Evolutionary conservation across 1,139 yeast species (phyloP).

Genomic region (Schizosaccharomyces versatilis): DNA sequence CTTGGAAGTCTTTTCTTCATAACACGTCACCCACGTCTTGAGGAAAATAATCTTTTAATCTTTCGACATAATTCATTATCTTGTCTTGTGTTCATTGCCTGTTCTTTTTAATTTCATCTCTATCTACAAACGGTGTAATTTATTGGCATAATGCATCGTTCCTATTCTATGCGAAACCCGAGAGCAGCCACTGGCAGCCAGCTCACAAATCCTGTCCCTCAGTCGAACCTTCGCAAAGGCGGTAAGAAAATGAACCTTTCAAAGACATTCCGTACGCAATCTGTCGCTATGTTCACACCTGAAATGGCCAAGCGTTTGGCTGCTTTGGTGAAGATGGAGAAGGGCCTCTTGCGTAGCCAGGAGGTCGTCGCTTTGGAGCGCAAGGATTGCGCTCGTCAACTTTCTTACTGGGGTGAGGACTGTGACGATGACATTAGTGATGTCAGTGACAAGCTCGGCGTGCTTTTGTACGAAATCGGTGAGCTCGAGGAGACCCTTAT

Average conservation of each 20-base stretch:
- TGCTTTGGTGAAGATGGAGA: constrained; percentile 82
- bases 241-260: background rate
- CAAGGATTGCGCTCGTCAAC: constrained; percentile 88
- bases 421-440: constrained; percentile 93
- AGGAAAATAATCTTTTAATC: too few relatives aligned
- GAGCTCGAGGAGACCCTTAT: constrained; percentile 95
- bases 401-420: constrained; percentile 93
- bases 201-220: background rate
- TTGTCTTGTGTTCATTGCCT: too few relatives aligned
- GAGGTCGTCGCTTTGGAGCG: constrained; percentile 89
- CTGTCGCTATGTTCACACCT: constrained; percentile 32
- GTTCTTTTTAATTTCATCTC: too few relatives aligned
- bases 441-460: constrained; percentile 92
- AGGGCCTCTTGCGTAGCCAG: constrained; percentile 81
- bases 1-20: too few relatives aligned
- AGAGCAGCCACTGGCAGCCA: too few relatives aligned
- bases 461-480: constrained; percentile 83
- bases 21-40: too few relatives aligned
- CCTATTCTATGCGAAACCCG: too few relatives aligned
- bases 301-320: constrained; percentile 81
- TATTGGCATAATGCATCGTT: too few relatives aligned
- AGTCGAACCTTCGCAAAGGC: background rate
- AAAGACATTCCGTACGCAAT: background rate
- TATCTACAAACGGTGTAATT: too few relatives aligned
- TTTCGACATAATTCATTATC: too few relatives aligned